Conservation (phyloP, 257 asterid genomes). For the Pogostemon cablin region DNA sequence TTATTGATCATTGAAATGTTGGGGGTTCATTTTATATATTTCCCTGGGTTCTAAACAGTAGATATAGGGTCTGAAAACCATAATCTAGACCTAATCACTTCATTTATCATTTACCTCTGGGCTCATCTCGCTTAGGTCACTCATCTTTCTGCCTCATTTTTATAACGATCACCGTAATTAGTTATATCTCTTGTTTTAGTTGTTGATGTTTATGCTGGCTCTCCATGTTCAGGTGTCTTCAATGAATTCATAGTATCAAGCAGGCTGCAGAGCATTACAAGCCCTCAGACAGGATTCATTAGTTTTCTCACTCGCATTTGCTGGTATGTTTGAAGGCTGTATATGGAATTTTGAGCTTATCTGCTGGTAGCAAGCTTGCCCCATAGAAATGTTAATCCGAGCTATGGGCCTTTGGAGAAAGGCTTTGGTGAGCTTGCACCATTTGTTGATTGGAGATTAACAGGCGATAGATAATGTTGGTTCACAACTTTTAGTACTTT, state of each 20-base stretch:
- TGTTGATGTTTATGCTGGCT: neutral
- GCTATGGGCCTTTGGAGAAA: conserved; percentile 31
- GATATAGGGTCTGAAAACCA: no score
- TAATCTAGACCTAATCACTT: no score
- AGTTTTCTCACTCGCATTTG: conserved; percentile 35
- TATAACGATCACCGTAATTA: neutral
- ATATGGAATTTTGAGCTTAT: conserved; percentile 45
- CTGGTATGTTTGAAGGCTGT: conserved; percentile 41
- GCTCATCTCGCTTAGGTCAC: neutral
- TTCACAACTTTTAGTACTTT: conserved; percentile 42
- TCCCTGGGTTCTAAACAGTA: no score
- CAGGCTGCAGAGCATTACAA: conserved; percentile 42
- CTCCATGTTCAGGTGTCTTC: conserved; percentile 39
- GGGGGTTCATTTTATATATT: no score
- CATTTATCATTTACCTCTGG: no score
- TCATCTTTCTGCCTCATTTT: neutral
- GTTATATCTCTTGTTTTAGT: neutral
- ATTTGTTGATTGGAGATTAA: conserved; percentile 49
- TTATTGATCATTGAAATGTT: no score
- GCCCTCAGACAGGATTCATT: conserved; percentile 35
- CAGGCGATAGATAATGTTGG: conserved; percentile 42
- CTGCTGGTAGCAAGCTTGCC: conserved; percentile 44
- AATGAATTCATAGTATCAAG: conserved; percentile 41
- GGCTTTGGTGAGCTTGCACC: conserved; percentile 43
- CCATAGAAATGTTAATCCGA: conserved; percentile 30